A percentile compares a stretch with the other conserved stretches of the same genome.
phyloP scores from a whole-genome alignment of 768 basidiomycete species.

The Suillus plorans region DNA sequence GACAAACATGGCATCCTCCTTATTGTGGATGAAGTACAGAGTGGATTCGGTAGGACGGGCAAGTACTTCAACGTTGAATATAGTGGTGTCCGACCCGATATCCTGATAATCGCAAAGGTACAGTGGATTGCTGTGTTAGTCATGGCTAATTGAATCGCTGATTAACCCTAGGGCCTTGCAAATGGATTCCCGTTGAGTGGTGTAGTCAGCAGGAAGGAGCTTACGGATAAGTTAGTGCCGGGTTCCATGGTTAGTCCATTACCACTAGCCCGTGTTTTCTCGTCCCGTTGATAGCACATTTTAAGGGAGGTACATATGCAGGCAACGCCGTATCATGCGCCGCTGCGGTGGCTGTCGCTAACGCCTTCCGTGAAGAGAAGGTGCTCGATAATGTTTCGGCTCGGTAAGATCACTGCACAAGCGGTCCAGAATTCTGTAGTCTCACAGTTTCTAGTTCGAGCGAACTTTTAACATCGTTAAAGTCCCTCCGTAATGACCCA shows the following conservation, averaged over 20 bases:
- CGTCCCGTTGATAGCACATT: conserved; percentile 11
- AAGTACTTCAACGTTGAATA: conserved; percentile 80
- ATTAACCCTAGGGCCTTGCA: conserved; percentile 59
- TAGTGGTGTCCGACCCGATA: conserved; percentile 83
- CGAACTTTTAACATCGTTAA: conserved; percentile 67
- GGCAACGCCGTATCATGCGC: conserved; percentile 94
- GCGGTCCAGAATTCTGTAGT: neutral
- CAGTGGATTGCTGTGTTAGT: conserved; percentile 3
- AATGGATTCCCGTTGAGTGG: conserved; percentile 95
- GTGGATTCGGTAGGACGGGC: conserved; percentile 88
- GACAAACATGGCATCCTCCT: conserved; percentile 84
- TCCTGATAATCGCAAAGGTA: conserved; percentile 88
- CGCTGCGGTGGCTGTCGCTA: conserved; percentile 80
- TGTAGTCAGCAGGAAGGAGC: conserved; percentile 74
- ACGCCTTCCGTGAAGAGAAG: conserved; percentile 78
- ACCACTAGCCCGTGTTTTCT: neutral
- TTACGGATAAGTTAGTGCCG: conserved; percentile 75
- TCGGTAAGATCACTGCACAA: conserved; percentile 42
- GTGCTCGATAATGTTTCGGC: conserved; percentile 76
- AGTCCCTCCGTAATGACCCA: conserved; percentile 54
- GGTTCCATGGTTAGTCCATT: conserved; percentile 67
- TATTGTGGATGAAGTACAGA: conserved; percentile 86
- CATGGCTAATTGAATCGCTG: conserved; percentile 9
- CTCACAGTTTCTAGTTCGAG: conserved; percentile 47
- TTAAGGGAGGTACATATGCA: conserved; percentile 83